phyloP scores from a whole-genome alignment of 805 yeast species.

The Suhomyces sp. region DNA sequence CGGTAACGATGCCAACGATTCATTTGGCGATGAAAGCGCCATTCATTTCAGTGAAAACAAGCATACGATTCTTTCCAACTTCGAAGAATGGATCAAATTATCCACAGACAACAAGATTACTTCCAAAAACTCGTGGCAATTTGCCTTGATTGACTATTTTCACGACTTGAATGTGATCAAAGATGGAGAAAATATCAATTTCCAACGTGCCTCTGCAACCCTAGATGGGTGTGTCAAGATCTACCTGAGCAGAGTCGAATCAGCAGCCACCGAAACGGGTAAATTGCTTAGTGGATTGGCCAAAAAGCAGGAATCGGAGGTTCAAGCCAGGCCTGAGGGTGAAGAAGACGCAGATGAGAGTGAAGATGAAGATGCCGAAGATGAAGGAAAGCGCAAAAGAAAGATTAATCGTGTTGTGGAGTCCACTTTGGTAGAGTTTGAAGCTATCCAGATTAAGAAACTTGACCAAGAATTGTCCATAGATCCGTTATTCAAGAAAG shows the following conservation, averaged over 20 bases:
- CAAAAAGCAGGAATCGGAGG: constrained; percentile 12
- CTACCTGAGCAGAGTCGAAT: constrained; percentile 34
- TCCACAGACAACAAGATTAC: constrained; percentile 62
- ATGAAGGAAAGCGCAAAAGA: constrained; percentile 23
- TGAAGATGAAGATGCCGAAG: constrained; percentile 17
- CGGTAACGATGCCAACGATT: constrained; percentile 9
- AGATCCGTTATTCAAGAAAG: constrained; percentile 74
- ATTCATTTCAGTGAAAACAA: constrained; percentile 42
- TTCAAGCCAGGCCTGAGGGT: background rate
- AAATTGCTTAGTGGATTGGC: constrained; percentile 29
- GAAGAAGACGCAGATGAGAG: constrained; percentile 6
- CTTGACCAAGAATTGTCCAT: constrained; percentile 63
- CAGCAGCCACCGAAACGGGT: constrained; percentile 37
- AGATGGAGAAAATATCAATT: constrained; percentile 57
- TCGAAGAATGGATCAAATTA: constrained; percentile 50
- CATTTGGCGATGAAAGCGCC: constrained; percentile 29
- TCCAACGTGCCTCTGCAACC: constrained; percentile 34
- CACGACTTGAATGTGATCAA: constrained; percentile 73
- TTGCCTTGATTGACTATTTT: constrained; percentile 88
- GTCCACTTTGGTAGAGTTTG: constrained; percentile 50
- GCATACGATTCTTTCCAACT: constrained; percentile 41
- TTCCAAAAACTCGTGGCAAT: constrained; percentile 82
- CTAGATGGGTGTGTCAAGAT: constrained; percentile 38
- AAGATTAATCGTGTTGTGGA: constrained; percentile 33
- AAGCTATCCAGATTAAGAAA: constrained; percentile 48